A percentile compares a stretch with the other conserved stretches of the same genome.
These are phyloP conservation scores for Pyrenophora seminiperda DNA, from an alignment of 2,329 filamentous ascomycete genomes.

Conservation along the genomic window DNA sequence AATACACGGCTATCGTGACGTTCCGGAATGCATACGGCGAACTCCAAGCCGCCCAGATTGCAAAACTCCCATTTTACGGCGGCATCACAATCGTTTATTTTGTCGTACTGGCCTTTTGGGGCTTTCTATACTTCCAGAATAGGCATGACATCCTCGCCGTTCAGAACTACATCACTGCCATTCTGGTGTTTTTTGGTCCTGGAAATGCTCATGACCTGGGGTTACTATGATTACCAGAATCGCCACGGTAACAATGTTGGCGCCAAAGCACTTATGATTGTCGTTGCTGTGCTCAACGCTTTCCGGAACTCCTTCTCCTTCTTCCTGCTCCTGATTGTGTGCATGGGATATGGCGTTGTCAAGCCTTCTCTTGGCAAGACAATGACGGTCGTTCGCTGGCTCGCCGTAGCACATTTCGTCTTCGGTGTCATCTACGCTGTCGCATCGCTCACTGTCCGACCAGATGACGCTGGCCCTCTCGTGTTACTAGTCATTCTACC, in stretches of 20 bases:
- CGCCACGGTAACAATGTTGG: slow-evolving; percentile 81
- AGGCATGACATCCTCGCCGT: slow-evolving; percentile 92
- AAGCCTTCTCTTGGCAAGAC: slow-evolving; percentile 89
- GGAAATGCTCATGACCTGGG: slow-evolving; percentile 98
- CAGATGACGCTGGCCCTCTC: slow-evolving; percentile 85
- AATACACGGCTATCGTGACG: slow-evolving; percentile 82
- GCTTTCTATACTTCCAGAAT: slow-evolving; percentile 93
- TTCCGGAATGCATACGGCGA: slow-evolving; percentile 97
- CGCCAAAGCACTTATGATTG: slow-evolving; percentile 82
- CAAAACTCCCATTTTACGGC: slow-evolving; percentile 96
- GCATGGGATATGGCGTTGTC: slow-evolving; percentile 99
- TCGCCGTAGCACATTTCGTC: slow-evolving; percentile 90
- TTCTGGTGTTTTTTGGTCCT: slow-evolving; percentile 92
- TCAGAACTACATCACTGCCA: slow-evolving; percentile 98
- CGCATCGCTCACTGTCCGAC: slow-evolving; percentile 84
- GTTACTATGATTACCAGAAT: slow-evolving; percentile 97
- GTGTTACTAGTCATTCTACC: slow-evolving; percentile 93
- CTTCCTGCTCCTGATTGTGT: slow-evolving; percentile 95
- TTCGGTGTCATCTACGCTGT: slow-evolving; percentile 94
- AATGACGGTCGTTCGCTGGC: slow-evolving; percentile 90
- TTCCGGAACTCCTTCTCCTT: slow-evolving; percentile 97
- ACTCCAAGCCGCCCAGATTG: slow-evolving; percentile 91
- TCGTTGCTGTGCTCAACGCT: slow-evolving; percentile 92
- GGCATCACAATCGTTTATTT: slow-evolving; percentile 93
- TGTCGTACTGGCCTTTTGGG: slow-evolving; percentile 86